Percentiles rank a stretch among this genome's conserved stretches.
These are phyloP conservation scores for Jackrogersella multiformis DNA, from an alignment of 495 filamentous ascomycete species.

Conservation along the genomic window DNA sequence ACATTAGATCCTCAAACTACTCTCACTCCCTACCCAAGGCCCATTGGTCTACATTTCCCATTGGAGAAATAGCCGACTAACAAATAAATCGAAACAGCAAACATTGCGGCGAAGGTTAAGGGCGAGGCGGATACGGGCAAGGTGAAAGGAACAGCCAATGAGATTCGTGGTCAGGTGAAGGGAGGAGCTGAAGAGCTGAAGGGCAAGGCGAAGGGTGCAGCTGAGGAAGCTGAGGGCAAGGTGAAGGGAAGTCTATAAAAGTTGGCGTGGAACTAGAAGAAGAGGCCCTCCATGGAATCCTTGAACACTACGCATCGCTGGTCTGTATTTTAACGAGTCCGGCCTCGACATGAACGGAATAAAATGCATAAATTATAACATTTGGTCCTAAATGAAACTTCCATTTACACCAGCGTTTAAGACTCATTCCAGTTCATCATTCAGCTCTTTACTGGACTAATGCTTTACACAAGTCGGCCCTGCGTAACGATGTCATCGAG, in stretches of 20 bases:
- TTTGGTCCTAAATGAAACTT: no score
- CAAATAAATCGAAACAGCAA: slow-evolving; percentile 46
- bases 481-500: no score
- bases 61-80: slow-evolving; percentile 21
- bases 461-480: no score
- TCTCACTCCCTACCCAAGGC: neutral
- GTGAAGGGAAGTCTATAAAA: slow-evolving; percentile 42
- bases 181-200: slow-evolving; percentile 47
- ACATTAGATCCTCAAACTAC: neutral
- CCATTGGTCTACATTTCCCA: neutral
- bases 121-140: slow-evolving; percentile 47
- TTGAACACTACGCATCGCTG: neutral
- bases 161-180: slow-evolving; percentile 52
- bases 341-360: neutral
- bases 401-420: no score
- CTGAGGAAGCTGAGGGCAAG: slow-evolving; percentile 42
- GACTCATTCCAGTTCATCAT: no score
- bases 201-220: slow-evolving; percentile 43
- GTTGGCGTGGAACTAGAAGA: neutral
- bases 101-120: slow-evolving; percentile 56
- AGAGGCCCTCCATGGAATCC: neutral
- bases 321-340: neutral
- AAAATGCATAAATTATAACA: neutral
- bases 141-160: slow-evolving; percentile 49
- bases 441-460: no score